A percentile compares a stretch with the other conserved stretches of the same genome.
Conservation (phyloP, 1,284 basidiomycete genomes). For the Tilletia horrida region DNA sequence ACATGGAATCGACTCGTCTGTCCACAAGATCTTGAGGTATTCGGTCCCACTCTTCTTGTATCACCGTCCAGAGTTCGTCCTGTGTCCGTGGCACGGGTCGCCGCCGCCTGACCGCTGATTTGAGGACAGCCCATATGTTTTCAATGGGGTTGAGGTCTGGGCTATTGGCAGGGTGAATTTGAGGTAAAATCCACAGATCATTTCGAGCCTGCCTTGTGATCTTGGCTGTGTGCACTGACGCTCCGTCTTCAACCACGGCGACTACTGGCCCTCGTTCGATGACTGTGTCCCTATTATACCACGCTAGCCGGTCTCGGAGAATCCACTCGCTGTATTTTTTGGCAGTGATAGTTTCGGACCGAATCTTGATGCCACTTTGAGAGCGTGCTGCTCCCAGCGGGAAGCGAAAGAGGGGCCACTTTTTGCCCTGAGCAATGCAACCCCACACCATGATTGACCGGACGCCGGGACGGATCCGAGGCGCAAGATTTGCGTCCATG, state of each 20-base stretch:
- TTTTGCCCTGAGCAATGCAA: not conserved
- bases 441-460: not conserved
- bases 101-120: not conserved
- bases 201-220: not conserved
- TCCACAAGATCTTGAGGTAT: not conserved
- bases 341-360: not conserved
- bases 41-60: not conserved
- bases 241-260: not conserved
- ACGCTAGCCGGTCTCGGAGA: not conserved
- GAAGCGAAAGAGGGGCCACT: conserved; percentile 3
- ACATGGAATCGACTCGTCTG: not conserved
- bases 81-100: not conserved
- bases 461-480: not conserved
- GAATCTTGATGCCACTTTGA: not conserved
- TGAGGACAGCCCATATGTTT: conserved; percentile 19
- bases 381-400: not conserved
- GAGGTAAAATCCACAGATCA: not conserved
- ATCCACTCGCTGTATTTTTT: not conserved
- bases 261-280: not conserved
- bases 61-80: not conserved
- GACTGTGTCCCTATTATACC: not conserved
- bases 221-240: not conserved
- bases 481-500: not conserved
- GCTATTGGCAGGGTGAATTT: conserved; percentile 6
- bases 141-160: conserved; percentile 24